phyloP scores from a whole-genome alignment of 768 basidiomycete species.

The Lactarius tabidus region DNA sequence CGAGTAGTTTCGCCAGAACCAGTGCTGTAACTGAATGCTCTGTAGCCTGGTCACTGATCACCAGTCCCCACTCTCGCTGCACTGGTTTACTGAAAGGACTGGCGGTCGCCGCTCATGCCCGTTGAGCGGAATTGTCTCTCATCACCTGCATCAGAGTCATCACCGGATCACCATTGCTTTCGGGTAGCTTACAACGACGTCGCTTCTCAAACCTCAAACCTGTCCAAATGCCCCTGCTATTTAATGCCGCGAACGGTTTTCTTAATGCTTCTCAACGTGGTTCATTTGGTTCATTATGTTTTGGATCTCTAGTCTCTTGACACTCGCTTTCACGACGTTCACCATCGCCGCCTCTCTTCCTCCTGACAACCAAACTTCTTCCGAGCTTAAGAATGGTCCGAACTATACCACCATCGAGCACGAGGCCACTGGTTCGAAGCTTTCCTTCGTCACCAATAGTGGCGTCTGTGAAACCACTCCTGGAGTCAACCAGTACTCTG shows the following conservation, averaged over 20 bases:
- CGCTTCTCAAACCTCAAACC: neutral
- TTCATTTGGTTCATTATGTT: neutral
- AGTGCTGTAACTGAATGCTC: too few relatives aligned
- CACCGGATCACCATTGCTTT: neutral
- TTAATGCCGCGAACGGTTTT: neutral
- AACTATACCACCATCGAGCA: neutral
- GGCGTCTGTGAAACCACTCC: neutral
- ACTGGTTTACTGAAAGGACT: too few relatives aligned
- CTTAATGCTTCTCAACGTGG: neutral
- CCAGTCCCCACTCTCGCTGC: too few relatives aligned
- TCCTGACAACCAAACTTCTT: neutral
- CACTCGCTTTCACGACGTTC: neutral
- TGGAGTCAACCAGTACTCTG: constrained; percentile 3
- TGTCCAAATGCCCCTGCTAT: neutral
- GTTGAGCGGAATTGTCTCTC: too few relatives aligned
- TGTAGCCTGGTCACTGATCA: too few relatives aligned
- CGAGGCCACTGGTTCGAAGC: neutral
- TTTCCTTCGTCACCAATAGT: constrained; percentile 1
- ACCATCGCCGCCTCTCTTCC: neutral
- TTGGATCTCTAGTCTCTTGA: neutral
- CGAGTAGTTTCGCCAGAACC: too few relatives aligned
- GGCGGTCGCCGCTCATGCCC: too few relatives aligned
- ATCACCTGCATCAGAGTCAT: too few relatives aligned
- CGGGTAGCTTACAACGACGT: neutral
- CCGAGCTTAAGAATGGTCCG: constrained; percentile 1